phyloP scores from a whole-genome alignment of 352 stramenopile genomes.

The Phytopythium oedochilum region DNA sequence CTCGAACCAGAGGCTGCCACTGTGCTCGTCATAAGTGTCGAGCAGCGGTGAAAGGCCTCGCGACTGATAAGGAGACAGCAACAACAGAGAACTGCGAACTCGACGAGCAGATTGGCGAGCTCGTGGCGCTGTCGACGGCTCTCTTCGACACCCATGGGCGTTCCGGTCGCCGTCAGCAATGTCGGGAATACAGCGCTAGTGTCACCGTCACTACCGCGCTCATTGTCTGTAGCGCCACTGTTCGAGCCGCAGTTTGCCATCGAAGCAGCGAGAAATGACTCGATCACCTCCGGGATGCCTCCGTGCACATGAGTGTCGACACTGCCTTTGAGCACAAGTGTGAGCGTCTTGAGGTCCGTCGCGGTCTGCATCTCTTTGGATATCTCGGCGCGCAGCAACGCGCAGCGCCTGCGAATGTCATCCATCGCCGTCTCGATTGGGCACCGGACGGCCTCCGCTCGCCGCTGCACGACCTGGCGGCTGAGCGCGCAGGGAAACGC shows the following conservation, averaged over 20 bases:
- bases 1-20: neutral
- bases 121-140: conserved; percentile 32
- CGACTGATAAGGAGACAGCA: conserved; percentile 56
- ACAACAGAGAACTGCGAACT: conserved; percentile 57
- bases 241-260: neutral
- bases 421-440: conserved; percentile 77
- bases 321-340: conserved; percentile 73
- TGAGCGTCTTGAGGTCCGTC: conserved; percentile 72
- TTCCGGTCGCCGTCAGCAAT: conserved; percentile 30
- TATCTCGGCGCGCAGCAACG: conserved; percentile 47
- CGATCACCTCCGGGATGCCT: conserved; percentile 66
- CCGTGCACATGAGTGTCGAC: conserved; percentile 78
- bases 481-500: conserved; percentile 48
- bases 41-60: conserved; percentile 36
- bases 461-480: conserved; percentile 32
- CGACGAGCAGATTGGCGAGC: conserved; percentile 47
- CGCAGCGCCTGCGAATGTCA: conserved; percentile 65
- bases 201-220: neutral
- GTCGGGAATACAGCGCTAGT: neutral
- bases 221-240: neutral
- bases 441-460: conserved; percentile 44
- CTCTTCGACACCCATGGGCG: conserved; percentile 22
- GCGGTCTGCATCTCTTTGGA: conserved; percentile 34
- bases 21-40: neutral
- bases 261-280: conserved; percentile 40